Evolutionary conservation across 495 filamentous ascomycete genomes (phyloP), one percentile per base, ranked within the genome.

Genomic region (Oleoguttula mirabilis): DNA sequence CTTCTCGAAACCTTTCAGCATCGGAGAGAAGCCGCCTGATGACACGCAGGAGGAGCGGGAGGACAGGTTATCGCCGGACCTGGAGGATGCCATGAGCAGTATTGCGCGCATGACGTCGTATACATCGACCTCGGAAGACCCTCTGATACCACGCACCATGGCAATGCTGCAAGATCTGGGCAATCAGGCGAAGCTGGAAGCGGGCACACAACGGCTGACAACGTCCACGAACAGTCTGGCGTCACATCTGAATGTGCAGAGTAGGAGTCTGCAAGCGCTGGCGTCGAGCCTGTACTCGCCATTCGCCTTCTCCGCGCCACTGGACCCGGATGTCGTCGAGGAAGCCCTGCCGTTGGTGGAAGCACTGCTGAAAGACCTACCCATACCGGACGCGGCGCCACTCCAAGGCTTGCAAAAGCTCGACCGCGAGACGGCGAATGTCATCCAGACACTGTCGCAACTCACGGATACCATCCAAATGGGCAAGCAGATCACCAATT

Each of bases 401-500:
- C 60, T 79, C 14, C 82, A 87, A 34, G 73, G 94, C 10, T 75
- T 85, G 32, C 71, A 80, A 43, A 81, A 84, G 3, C 77, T 98
- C 34, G 80, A 82, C 41, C 72, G 78, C 53, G 51, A 77, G 21
- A 94, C 86, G 0, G 62, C 77, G 19, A 84, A 90, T 31, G 71
- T 95, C 12, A 75, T 84, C 22, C 70, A 78, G 40, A 80, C 84
- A 2, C 77, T 98, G 32, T 82, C 82, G 45, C 76, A 82, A 50
- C 70, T 98, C 5, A 80, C 81, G n/a, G 90, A 98, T 58, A 86
- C 83, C 0, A 69, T 96, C 16, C 88, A 96, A 60, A 93, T 95
- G 77, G 80, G 76, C n/a, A 75, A 84, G 3, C 90, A 98, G 57
- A 77, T 82, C 0, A 87, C 82, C 1, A 77, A 76, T 1, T 77